phyloP scores from a whole-genome alignment of 2,329 filamentous ascomycete genomes.

The Paramyrothecium roridum region DNA sequence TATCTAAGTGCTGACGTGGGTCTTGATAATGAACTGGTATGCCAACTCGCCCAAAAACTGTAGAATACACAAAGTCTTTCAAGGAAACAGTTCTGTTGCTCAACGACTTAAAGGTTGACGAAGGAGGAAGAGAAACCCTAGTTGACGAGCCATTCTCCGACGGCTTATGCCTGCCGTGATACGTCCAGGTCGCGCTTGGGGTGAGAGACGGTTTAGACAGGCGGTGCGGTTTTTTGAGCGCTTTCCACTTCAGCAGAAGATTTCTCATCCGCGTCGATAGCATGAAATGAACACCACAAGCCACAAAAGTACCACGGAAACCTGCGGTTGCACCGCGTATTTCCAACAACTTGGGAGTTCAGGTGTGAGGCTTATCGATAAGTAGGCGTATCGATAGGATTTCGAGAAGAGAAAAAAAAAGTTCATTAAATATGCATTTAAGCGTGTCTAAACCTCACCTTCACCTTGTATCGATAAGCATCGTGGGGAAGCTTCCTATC shows the following conservation, averaged over 20 bases:
- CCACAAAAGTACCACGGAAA: not conserved
- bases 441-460: not conserved
- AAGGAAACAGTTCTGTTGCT: no score
- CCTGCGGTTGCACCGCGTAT: no score
- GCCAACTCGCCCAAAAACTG: not conserved
- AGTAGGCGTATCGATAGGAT: not conserved
- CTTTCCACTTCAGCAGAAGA: not conserved
- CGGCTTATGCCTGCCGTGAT: no score
- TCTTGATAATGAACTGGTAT: not conserved
- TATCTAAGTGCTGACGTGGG: not conserved
- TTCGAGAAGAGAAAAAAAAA: not conserved
- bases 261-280: not conserved
- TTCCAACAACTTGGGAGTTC: no score
- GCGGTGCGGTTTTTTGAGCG: not conserved
- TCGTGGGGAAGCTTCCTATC: not conserved
- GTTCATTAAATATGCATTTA: not conserved
- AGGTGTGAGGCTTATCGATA: not conserved
- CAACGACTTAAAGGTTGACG: no score
- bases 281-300: not conserved
- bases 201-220: not conserved
- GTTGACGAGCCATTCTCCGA: no score
- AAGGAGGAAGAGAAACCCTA: no score
- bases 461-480: constrained; percentile 4
- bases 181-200: no score
- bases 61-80: not conserved